Evolutionary conservation across 192 early-diverging fungal species (phyloP), one percentile per base, ranked within the genome.

Genomic region (Coemansia reversa): DNA sequence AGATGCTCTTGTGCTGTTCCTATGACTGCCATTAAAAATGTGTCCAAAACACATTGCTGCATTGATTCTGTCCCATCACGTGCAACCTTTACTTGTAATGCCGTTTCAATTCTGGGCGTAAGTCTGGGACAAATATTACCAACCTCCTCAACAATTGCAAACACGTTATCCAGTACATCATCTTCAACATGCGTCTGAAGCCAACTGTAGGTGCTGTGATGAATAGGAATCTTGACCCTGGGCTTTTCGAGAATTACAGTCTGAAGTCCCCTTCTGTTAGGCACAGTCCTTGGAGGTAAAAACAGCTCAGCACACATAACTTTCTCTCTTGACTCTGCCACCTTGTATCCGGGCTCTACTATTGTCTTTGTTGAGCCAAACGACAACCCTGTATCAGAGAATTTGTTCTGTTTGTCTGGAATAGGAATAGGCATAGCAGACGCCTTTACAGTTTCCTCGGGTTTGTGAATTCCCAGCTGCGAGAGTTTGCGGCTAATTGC

Each of bases 31-130:
- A 69, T 63, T 16, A 81, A 60, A 39, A 81, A 81, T 2, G 59
- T 55, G 42, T 81, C 78, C 11, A 81, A 30, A 8, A 66, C 67
- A 22, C 63, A 63, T 55, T 81, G 78, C 59, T 75, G 74, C 73
- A 75, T 75, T 22, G 69, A 48, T 42, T 81, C 78, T 2, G 78
- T 81, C 29, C 61, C 78, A 4, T 54, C 57, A 8, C 53, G 55
- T 5, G 56, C 54, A 12, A 62, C 65, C 4, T 55, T 55, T 3
- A 75, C 64, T 19, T 58, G 51, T 1, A 81, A 35, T 0, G 78
- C 78, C 22, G 53, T 55, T 25, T 81, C 78, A 0, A 75, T 53
- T 14, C 70, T 55, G 0, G 74, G 69, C 0, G 78, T 72, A 28
- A 81, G 69, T n/a, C 24, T 65, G 0, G 73, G 78, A 33, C 69